Evolutionary conservation across 805 yeast genomes (phyloP).

Genomic region (Spathaspora passalidarum): DNA sequence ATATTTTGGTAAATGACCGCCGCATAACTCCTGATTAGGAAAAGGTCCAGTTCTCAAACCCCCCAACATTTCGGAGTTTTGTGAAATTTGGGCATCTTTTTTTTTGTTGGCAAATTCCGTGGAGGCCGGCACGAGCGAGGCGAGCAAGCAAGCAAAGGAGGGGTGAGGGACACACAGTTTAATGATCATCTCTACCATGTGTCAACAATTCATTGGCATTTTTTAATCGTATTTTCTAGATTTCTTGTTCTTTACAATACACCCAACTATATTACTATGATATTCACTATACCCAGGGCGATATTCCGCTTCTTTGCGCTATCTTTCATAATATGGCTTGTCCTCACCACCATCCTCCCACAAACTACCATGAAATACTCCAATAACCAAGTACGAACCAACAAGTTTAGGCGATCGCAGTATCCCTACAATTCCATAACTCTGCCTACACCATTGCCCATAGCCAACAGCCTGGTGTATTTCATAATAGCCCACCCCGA

Average conservation of each 20-base stretch:
- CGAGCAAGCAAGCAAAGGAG: neutral
- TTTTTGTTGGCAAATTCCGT: neutral
- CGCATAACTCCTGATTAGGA: neutral
- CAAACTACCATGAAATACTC: conserved; percentile 29
- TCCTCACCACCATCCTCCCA: conserved; percentile 39
- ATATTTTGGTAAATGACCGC: too few species aligned
- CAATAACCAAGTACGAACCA: conserved; percentile 25
- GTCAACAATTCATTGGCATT: neutral
- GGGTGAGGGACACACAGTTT: neutral
- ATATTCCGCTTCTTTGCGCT: conserved; percentile 14
- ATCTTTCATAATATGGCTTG: conserved; percentile 36
- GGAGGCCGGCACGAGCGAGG: neutral
- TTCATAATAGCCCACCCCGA: conserved; percentile 92
- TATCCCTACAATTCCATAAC: conserved; percentile 39
- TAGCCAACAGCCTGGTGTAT: conserved; percentile 37
- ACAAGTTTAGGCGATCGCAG: conserved; percentile 16
- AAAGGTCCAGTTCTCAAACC: neutral
- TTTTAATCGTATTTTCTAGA: neutral
- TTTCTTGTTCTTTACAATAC: neutral
- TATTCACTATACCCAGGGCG: conserved; percentile 8
- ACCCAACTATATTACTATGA: conserved; percentile 1
- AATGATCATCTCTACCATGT: neutral
- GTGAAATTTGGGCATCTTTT: neutral
- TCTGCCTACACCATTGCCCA: conserved; percentile 31
- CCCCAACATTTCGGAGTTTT: conserved; percentile 1